phyloP scores from a whole-genome alignment of 1,139 yeast species.

The Kodamaea suecica region DNA sequence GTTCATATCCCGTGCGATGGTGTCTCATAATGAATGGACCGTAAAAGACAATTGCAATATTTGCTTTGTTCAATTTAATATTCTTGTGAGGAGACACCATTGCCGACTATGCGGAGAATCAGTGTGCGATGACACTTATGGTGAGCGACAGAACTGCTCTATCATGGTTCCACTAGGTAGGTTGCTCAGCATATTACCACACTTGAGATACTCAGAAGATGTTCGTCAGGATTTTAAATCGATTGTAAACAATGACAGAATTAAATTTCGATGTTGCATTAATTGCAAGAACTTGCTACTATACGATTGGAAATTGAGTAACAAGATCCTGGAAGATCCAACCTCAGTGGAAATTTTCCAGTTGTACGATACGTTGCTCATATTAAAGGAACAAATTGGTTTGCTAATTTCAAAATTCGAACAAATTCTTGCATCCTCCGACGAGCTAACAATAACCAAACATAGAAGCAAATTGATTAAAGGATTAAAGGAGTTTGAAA shows the following conservation, averaged over 20 bases:
- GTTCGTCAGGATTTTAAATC: constrained; percentile 16
- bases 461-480: constrained; percentile 29
- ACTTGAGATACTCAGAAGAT: constrained; percentile 34
- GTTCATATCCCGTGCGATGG: constrained; percentile 5
- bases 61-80: constrained; percentile 57
- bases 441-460: constrained; percentile 17
- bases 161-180: constrained; percentile 60
- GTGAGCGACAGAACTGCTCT: constrained; percentile 53
- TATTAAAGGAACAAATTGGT: constrained; percentile 33
- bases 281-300: constrained; percentile 65
- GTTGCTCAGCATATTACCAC: constrained; percentile 41
- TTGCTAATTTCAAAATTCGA: constrained; percentile 32
- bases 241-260: constrained; percentile 14
- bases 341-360: constrained; percentile 20
- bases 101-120: constrained; percentile 81
- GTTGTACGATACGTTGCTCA: constrained; percentile 31
- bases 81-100: constrained; percentile 75
- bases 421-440: constrained; percentile 9
- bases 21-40: constrained; percentile 56
- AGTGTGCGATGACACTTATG: constrained; percentile 66
- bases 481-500: constrained; percentile 36
- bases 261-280: constrained; percentile 53
- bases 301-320: constrained; percentile 52
- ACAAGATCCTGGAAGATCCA: constrained; percentile 19
- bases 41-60: constrained; percentile 53